These are phyloP conservation scores for Cryptococcus amylolentus DNA, from an alignment of 1,284 basidiomycete species.

Conservation along the genomic window DNA sequence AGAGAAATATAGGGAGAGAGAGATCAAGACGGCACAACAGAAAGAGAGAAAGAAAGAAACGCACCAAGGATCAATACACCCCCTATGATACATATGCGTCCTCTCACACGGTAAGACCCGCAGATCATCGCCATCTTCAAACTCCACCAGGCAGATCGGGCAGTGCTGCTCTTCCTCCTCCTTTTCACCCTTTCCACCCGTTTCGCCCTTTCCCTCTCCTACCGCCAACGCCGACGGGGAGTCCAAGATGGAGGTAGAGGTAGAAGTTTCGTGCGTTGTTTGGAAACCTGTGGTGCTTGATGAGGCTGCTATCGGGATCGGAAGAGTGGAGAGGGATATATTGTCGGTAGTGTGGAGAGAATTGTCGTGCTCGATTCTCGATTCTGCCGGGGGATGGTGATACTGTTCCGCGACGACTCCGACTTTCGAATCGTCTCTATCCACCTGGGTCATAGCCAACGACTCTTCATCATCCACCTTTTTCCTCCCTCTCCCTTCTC, in stretches of 20 bases:
- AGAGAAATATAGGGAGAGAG: neutral
- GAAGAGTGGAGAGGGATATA: neutral
- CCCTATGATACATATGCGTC: slow-evolving; percentile 79
- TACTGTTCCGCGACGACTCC: neutral
- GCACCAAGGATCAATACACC: slow-evolving; percentile 50
- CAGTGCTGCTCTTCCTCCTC: slow-evolving; percentile 73
- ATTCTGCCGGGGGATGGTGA: neutral
- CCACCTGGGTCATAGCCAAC: neutral
- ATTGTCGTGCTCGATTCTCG: neutral
- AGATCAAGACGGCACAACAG: neutral
- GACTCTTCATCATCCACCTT: neutral
- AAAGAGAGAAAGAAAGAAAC: neutral
- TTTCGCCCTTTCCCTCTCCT: too few relatives aligned
- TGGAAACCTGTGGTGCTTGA: too few relatives aligned
- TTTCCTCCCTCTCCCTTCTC: neutral
- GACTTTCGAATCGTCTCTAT: neutral
- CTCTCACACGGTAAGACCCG: slow-evolving; percentile 84
- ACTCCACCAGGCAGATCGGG: slow-evolving; percentile 89
- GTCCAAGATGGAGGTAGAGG: too few relatives aligned
- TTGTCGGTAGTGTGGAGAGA: neutral
- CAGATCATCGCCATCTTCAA: slow-evolving; percentile 85
- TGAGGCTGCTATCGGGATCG: too few relatives aligned
- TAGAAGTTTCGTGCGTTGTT: too few relatives aligned
- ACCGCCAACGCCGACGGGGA: too few relatives aligned
- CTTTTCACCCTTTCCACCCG: slow-evolving; percentile 1